Evolutionary conservation across 495 filamentous ascomycete genomes (phyloP).

Genomic region (Chaetomium tenue): DNA sequence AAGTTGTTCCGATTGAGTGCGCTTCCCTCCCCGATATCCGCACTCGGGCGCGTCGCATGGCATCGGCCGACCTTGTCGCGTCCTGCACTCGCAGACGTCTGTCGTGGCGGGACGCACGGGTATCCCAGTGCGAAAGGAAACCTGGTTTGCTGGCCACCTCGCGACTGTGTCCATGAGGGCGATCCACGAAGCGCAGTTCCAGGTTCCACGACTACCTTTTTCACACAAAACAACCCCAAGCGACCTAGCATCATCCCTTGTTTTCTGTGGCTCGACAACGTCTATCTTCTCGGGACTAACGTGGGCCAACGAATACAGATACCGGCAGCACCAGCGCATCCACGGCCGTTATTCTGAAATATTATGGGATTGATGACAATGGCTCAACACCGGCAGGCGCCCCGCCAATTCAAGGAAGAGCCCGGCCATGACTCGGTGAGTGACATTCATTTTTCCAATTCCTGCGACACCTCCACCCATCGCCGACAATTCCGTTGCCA

Average conservation of each 20-base stretch:
- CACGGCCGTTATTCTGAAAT: conserved; percentile 12
- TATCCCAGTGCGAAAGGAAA: conserved; percentile 17
- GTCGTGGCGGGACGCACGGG: conserved; percentile 28
- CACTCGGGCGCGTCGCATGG: conserved; percentile 12
- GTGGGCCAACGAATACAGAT: conserved; percentile 16
- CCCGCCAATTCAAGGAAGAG: conserved; percentile 42
- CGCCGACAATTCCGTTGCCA: conserved; percentile 18
- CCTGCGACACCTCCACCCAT: conserved; percentile 12
- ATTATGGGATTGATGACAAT: conserved; percentile 42
- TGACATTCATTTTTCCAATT: conserved; percentile 26
- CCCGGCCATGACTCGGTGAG: conserved; percentile 41
- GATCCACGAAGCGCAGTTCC: conserved; percentile 28
- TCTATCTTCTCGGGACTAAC: conserved; percentile 11
- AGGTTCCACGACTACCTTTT: conserved; percentile 22
- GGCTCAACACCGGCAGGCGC: conserved; percentile 43
- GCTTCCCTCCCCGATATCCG: not conserved
- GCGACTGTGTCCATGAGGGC: conserved; percentile 22
- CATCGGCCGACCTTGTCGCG: conserved; percentile 2
- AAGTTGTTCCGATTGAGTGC: conserved; percentile 3
- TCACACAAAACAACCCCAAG: conserved; percentile 6
- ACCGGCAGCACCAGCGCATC: conserved; percentile 1
- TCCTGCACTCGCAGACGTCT: conserved; percentile 5
- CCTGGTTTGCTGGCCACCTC: conserved; percentile 30
- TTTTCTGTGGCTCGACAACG: not conserved
- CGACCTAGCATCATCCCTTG: not conserved